These are phyloP conservation scores for Chaetomium sp. DNA, from an alignment of 2,329 filamentous ascomycete genomes.

Conservation along the genomic window DNA sequence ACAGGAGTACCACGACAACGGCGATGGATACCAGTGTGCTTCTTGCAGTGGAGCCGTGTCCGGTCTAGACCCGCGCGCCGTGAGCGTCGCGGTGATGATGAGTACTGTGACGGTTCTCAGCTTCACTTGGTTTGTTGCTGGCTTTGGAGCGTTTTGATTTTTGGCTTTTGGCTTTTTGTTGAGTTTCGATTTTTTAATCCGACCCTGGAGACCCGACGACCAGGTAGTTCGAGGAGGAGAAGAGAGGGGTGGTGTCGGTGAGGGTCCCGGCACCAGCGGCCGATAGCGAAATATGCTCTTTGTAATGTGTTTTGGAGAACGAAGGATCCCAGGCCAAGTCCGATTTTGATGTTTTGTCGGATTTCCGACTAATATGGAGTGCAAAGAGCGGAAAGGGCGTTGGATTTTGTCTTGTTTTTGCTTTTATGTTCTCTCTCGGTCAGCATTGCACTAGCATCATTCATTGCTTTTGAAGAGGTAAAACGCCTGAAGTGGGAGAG, in stretches of 20 bases:
- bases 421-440: too few species aligned
- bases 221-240: background rate
- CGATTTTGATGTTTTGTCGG: background rate
- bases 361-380: slow-evolving; percentile 2
- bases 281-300: slow-evolving; percentile 9
- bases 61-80: slow-evolving; percentile 39
- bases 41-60: slow-evolving; percentile 50
- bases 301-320: slow-evolving; percentile 13
- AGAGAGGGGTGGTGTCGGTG: background rate
- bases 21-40: slow-evolving; percentile 47
- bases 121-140: slow-evolving; percentile 59
- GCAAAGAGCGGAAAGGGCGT: slow-evolving; percentile 9
- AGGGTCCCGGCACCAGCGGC: background rate
- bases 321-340: background rate
- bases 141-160: slow-evolving; percentile 29
- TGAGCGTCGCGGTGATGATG: slow-evolving; percentile 49
- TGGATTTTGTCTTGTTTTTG: slow-evolving; percentile 1
- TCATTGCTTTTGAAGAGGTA: background rate
- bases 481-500: background rate
- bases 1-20: slow-evolving; percentile 44
- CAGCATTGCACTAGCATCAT: slow-evolving; percentile 5
- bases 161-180: too few species aligned
- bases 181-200: slow-evolving; percentile 16
- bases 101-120: slow-evolving; percentile 49
- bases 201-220: background rate